A percentile compares a stretch with the other conserved stretches of the same genome.
Conservation (phyloP, 2,329 filamentous ascomycete genomes). For the Rutstroemia sp. region DNA sequence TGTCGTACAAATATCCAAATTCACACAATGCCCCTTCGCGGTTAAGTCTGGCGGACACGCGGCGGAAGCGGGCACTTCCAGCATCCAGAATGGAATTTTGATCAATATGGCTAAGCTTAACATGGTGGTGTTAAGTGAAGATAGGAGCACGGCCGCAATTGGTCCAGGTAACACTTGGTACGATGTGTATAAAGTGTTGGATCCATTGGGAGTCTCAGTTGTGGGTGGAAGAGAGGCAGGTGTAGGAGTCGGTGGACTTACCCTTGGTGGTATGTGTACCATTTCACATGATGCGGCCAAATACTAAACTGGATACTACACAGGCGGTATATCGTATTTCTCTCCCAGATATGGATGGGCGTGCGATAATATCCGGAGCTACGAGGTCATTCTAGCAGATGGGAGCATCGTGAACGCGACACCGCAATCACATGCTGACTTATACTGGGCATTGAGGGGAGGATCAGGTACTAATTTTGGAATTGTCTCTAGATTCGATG, state of each 20-base stretch:
- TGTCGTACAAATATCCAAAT: no score
- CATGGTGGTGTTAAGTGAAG: conserved; percentile 20
- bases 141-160: conserved; percentile 26
- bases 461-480: conserved; percentile 26
- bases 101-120: conserved; percentile 36
- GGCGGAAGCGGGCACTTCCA: conserved; percentile 39
- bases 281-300: no score
- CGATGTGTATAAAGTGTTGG: conserved; percentile 32
- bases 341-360: conserved; percentile 15
- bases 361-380: conserved; percentile 17
- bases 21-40: conserved; percentile 13
- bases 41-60: conserved; percentile 21
- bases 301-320: no score
- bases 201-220: conserved; percentile 27
- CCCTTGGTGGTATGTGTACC: conserved; percentile 6
- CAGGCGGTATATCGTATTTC: conserved; percentile 23
- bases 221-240: conserved; percentile 31
- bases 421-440: conserved; percentile 18
- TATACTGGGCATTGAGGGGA: conserved; percentile 31
- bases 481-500: conserved; percentile 34
- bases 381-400: conserved; percentile 28
- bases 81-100: conserved; percentile 40
- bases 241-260: conserved; percentile 19
- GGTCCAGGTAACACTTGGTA: conserved; percentile 33
- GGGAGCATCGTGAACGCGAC: conserved; percentile 25